Conservation (phyloP, 75 land plant species). For the Pinus taeda region DNA sequence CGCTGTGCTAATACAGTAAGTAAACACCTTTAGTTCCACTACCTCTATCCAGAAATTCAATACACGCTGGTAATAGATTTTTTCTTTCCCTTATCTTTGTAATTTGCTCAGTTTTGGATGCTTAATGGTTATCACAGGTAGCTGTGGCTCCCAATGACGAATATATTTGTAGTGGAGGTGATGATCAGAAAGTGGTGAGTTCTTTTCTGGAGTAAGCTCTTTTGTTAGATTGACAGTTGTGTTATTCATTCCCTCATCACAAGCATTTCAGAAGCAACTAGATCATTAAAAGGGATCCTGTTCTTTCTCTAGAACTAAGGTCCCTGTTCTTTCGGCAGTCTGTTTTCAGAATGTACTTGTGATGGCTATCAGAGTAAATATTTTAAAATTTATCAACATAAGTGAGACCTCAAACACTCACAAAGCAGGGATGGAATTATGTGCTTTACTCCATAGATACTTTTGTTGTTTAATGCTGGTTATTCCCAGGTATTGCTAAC, state of each 20-base stretch:
- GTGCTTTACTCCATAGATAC: not conserved
- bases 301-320: not conserved
- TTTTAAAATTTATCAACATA: not conserved
- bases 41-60: not conserved
- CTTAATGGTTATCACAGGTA: constrained; percentile 22
- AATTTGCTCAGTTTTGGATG: not conserved
- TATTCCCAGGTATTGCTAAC: not conserved
- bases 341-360: not conserved
- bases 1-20: constrained; percentile 51
- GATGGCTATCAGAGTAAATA: not conserved
- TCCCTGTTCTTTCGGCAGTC: too few relatives aligned
- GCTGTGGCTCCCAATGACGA: constrained; percentile 44
- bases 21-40: constrained; percentile 3
- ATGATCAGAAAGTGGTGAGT: constrained; percentile 58
- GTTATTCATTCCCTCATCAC: too few relatives aligned
- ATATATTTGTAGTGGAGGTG: constrained; percentile 47
- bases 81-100: not conserved
- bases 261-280: not conserved
- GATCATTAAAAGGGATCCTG: not conserved
- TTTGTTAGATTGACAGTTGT: not conserved
- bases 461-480: not conserved
- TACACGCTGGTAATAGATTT: not conserved
- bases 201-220: not conserved
- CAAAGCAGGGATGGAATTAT: not conserved
- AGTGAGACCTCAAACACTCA: not conserved